phyloP scores from a whole-genome alignment of 192 early-diverging fungal genomes.

The Thamnidium elegans region DNA sequence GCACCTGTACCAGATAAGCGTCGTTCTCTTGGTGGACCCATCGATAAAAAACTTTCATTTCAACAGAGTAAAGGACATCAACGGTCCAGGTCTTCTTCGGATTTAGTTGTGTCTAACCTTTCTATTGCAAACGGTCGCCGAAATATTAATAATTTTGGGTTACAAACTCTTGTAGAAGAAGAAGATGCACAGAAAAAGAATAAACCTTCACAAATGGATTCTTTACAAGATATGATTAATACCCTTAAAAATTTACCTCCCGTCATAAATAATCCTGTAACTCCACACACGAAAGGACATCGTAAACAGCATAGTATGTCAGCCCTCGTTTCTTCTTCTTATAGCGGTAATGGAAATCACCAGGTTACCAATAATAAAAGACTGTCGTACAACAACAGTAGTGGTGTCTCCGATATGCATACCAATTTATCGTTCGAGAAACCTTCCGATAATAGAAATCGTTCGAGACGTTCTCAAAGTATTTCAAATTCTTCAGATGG shows the following conservation, averaged over 20 bases:
- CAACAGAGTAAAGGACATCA: constrained; percentile 4
- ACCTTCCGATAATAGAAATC: not conserved
- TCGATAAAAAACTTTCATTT: too few relatives aligned
- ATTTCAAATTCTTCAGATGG: not conserved
- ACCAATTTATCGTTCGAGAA: not conserved
- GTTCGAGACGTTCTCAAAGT: constrained; percentile 5
- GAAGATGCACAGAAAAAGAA: constrained; percentile 14
- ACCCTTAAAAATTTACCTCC: constrained; percentile 49
- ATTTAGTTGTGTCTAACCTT: constrained; percentile 26
- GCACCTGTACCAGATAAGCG: constrained; percentile 12
- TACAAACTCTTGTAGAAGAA: constrained; percentile 36
- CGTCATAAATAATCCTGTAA: constrained; percentile 4
- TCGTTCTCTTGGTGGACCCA: constrained; percentile 1
- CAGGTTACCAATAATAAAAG: constrained; percentile 15
- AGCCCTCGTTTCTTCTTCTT: constrained; percentile 9
- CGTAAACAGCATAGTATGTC: constrained; percentile 36
- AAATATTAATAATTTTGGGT: constrained; percentile 17
- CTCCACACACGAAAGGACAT: constrained; percentile 16
- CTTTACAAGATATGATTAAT: constrained; percentile 54
- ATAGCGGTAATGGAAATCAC: constrained; percentile 4
- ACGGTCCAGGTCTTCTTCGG: constrained; percentile 35
- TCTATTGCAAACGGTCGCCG: not conserved
- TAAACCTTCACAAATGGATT: constrained; percentile 42
- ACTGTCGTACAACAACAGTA: constrained; percentile 20
- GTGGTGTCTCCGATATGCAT: constrained; percentile 18